Base-by-base conservation (phyloP, 345 rosid species). In the Crucihimalaya himalaica region DNA sequence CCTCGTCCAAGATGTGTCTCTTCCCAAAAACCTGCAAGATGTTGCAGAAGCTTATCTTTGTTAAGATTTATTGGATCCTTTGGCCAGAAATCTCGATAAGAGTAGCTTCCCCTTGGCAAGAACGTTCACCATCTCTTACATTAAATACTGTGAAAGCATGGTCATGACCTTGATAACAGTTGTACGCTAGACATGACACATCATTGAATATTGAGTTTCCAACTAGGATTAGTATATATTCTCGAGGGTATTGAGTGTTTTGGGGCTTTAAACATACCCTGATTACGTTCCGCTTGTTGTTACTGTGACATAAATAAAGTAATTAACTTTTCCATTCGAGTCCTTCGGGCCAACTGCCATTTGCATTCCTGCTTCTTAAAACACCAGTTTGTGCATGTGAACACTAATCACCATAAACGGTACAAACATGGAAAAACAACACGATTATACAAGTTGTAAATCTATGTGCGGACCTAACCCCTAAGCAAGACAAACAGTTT, bases 1-100 rank as follows among this genome's bases (percentile, higher is more conserved):
- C 16, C 63, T 82, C 16, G 91, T 87, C 48, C 91, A 87, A 66
- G 79, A 80, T 60, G 88, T 83, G 27, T 32, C 31, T 20, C 47
- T 78, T 47, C 76, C 84, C 57, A 14, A 57, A 5, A 62, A 13
- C 51, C 48, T 76, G 58, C 59, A 54, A 32, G 52, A 54, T 76
- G 60, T 40, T 51, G 28, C 48, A 48, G 62, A 1, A 51, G 54
- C 68, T 67, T 20, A 75, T 50, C 5, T 28, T 74, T 67, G 67
- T 19, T 19, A 45, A 20, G 56, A 56, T 20, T 42, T 20, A 43
- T 35, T 25, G 58, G 40, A 48, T 57, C 43, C 52, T 43, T 20
- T 27, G 28, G 71, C 15, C 40, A 8, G 42, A 53, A 55, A 68
- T 58, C 25, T 57, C 9, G 8, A 57, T 32, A 32, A 28, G 39